These are phyloP conservation scores for Mariannaea elegans DNA, from an alignment of 2,329 filamentous ascomycete species.

Conservation along the genomic window DNA sequence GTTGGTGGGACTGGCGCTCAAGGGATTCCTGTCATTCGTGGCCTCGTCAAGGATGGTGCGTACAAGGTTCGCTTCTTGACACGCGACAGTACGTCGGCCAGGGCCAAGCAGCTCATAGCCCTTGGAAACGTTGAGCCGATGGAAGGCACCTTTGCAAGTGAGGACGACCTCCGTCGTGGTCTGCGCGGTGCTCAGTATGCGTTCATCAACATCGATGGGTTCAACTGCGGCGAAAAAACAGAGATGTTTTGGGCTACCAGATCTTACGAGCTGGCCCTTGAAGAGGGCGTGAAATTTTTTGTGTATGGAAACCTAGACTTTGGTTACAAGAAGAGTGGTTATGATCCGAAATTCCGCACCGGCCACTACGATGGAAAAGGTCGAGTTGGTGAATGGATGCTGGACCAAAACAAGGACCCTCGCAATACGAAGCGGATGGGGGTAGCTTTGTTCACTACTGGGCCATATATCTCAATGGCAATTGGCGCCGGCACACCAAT, in stretches of 20 bases:
- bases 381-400: conserved; percentile 54
- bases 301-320: conserved; percentile 61
- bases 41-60: conserved; percentile 3
- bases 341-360: conserved; percentile 53
- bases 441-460: conserved; percentile 7
- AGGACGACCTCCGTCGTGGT: conserved; percentile 6
- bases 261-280: conserved; percentile 14
- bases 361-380: conserved; percentile 62
- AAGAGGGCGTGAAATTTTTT: conserved; percentile 47
- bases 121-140: conserved; percentile 14
- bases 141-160: conserved; percentile 11
- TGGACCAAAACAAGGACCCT: no score
- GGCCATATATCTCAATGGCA: conserved; percentile 22
- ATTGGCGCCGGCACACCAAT: not conserved
- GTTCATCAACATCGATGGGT: conserved; percentile 22
- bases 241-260: conserved; percentile 22
- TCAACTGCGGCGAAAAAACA: conserved; percentile 26
- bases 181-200: conserved; percentile 12
- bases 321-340: conserved; percentile 56
- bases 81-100: not conserved
- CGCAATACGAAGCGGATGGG: conserved; percentile 14
- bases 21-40: conserved; percentile 14
- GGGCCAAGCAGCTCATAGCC: not conserved
- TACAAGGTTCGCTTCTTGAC: conserved; percentile 23
- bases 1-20: conserved; percentile 23